phyloP scores from a whole-genome alignment of 2,329 filamentous ascomycete genomes.

The Coniella vitis region DNA sequence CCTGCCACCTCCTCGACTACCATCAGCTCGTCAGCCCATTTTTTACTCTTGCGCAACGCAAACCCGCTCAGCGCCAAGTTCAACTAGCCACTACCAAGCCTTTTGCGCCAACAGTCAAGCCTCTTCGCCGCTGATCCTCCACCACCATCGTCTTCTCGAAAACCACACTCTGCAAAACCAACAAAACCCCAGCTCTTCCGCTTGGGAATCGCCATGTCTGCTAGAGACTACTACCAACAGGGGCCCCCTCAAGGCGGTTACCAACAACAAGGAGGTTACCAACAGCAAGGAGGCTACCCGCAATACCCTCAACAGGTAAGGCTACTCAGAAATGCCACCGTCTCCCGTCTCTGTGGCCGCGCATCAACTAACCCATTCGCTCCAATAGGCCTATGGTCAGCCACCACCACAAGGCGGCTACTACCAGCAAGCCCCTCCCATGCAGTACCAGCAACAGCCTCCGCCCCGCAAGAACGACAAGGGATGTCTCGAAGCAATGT shows the following conservation, averaged over 20 bases:
- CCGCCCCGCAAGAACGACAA: conserved; percentile 27
- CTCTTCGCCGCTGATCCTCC: background rate
- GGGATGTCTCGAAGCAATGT: conserved; percentile 38
- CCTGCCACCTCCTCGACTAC: conserved; percentile 2
- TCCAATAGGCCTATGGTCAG: conserved; percentile 28
- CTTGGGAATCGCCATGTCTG: conserved; percentile 25
- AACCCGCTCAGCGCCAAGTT: conserved; percentile 10
- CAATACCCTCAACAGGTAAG: conserved; percentile 38
- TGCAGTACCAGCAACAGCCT: conserved; percentile 40
- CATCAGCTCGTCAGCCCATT: no score
- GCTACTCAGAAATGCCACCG: no score
- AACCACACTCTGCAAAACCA: no score
- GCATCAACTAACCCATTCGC: background rate
- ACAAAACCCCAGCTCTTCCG: no score
- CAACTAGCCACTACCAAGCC: background rate
- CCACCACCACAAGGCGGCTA: conserved; percentile 30
- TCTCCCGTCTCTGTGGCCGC: no score
- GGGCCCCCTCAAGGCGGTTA: conserved; percentile 21
- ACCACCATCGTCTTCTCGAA: background rate
- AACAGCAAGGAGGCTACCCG: conserved; percentile 18
- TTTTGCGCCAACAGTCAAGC: background rate
- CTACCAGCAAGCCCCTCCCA: conserved; percentile 37
- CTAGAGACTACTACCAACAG: conserved; percentile 30
- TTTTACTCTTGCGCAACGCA: background rate
- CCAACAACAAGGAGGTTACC: conserved; percentile 10